Evolutionary conservation across 495 filamentous ascomycete species (phyloP).

Genomic region (Xanthoparmelia taractica): DNA sequence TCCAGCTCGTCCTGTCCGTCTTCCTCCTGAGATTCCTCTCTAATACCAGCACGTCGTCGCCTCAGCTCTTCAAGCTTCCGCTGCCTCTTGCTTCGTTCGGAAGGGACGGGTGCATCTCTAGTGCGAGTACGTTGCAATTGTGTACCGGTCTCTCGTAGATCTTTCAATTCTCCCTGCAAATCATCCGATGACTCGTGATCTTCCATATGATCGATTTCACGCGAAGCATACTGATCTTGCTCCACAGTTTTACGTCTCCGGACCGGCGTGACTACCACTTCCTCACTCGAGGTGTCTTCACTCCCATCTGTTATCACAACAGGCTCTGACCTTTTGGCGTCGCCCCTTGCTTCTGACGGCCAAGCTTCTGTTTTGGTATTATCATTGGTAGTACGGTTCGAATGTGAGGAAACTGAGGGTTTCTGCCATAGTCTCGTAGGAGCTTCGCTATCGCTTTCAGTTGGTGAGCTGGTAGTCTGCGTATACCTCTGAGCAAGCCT

Average conservation of each 20-base stretch:
- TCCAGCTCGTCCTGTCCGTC: conserved; percentile 3
- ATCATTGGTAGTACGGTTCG: not conserved
- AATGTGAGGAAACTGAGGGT: conserved; percentile 2
- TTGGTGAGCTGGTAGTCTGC: not conserved
- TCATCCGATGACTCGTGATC: conserved; percentile 29
- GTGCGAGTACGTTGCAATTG: conserved; percentile 39
- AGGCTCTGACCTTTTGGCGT: not conserved
- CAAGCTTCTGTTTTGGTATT: not conserved
- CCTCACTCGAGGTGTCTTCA: conserved; percentile 26
- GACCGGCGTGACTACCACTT: conserved; percentile 27
- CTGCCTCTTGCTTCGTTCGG: conserved; percentile 39
- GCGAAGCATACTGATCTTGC: not conserved
- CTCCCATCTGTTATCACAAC: conserved; percentile 17
- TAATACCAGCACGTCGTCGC: conserved; percentile 47
- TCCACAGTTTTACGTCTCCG: conserved; percentile 23
- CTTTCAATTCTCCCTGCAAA: conserved; percentile 40
- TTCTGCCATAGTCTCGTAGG: conserved; percentile 4
- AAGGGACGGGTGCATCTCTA: conserved; percentile 34
- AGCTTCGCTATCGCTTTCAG: not conserved
- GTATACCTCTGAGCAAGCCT: not conserved
- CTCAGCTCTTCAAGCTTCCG: conserved; percentile 48
- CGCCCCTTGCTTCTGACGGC: not conserved
- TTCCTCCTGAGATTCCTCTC: conserved; percentile 6
- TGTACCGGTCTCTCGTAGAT: conserved; percentile 40
- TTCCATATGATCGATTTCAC: conserved; percentile 24